These are phyloP conservation scores for Theobroma grandiflorum DNA, from an alignment of 441 rosid species.

Conservation along the genomic window DNA sequence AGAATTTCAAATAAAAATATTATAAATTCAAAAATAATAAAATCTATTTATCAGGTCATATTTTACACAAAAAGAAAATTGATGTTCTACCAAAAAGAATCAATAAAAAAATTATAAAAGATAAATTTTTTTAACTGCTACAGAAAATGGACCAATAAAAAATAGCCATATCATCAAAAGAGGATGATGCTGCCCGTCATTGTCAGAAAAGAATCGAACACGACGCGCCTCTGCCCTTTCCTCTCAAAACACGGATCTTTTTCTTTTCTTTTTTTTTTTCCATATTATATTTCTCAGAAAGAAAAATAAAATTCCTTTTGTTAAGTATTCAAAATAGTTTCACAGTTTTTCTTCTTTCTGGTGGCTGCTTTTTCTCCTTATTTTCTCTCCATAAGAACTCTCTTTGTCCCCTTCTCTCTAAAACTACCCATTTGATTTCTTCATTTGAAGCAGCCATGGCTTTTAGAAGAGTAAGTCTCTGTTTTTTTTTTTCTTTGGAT, in stretches of 20 bases:
- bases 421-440: background rate
- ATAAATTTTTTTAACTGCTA: too few relatives aligned
- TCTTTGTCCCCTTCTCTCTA: background rate
- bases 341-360: background rate
- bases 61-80: background rate
- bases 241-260: background rate
- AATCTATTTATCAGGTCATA: background rate
- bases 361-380: conserved; percentile 17
- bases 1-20: background rate
- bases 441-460: conserved; percentile 38
- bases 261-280: background rate
- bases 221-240: conserved; percentile 21
- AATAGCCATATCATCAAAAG: background rate
- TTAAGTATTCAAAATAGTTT: background rate
- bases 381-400: background rate
- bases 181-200: conserved; percentile 17
- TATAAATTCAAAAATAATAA: background rate
- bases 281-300: background rate
- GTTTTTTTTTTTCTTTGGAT: background rate
- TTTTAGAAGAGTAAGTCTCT: conserved; percentile 46
- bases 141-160: background rate
- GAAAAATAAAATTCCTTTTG: background rate
- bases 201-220: conserved; percentile 20
- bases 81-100: background rate
- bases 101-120: too few relatives aligned